Base-by-base conservation (phyloP, 352 stramenopile species). In the Peronospora farinosa region DNA sequence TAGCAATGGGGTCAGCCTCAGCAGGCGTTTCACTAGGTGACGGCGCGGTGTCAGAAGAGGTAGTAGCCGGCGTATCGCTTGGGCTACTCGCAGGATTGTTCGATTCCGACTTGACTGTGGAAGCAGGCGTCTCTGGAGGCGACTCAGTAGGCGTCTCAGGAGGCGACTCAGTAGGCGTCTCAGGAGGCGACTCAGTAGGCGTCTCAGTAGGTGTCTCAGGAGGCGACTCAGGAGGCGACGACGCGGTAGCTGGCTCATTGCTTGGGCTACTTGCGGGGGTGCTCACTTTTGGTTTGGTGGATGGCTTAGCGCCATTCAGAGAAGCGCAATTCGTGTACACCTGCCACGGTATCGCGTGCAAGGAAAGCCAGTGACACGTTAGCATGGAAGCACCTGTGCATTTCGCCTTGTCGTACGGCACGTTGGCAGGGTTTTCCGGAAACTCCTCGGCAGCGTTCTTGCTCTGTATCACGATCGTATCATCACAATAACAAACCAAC, bases 321-420 rank as follows among this genome's bases (percentile, higher is more conserved):
- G 52, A 41, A n/a, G 65, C 62, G 32, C 66, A 79, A 52, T 76
- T 74, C 3, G 57, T 78, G 53, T 81, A 81, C 17, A 75, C 45
- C 40, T 81, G 70, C 70, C 70, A 81, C 19, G 58, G 51, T 1
- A 56, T 60, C 37, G 63, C 50, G 58, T 81, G 70, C 33, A 81
- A 38, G 3, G 67, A 65, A 23, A 81, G 58, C 70, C 70, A 81
- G 47, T 73, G 68, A 10, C 57, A 66, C 39, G 52, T 60, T n/a
- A 78, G 51, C 59, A 68, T 46, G 7, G 57, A 57, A 0, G 65
- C 45, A 4, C 58, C 61, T 12, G 31, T 17, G 44, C 65, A 78
- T 30, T 69, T 65, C 17, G 56, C 42, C 47, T 67, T 67, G 16
- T 82, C 65, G 41, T 77, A 77, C 12, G 68, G 65, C 8, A 77